Percentiles rank a stretch among this genome's conserved stretches.
phyloP scores from a whole-genome alignment of 495 filamentous ascomycete genomes.

The Hypoxylon fuscum region DNA sequence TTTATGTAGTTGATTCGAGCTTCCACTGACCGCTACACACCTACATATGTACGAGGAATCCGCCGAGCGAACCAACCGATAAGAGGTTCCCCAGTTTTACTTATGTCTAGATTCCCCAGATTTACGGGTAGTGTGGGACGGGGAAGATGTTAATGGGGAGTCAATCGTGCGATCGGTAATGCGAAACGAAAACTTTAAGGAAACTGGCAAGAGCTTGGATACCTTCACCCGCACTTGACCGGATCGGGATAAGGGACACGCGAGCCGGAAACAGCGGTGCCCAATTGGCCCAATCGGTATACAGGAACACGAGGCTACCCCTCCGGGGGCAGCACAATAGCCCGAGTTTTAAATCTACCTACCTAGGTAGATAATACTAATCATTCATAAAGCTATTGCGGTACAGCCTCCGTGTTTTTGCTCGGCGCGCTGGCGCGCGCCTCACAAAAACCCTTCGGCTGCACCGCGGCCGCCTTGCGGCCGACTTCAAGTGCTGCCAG shows the following conservation, averaged over 20 bases:
- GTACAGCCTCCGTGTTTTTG: too few relatives aligned
- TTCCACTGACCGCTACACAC: conserved; percentile 30
- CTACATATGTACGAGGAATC: too few relatives aligned
- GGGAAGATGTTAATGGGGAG: conserved; percentile 35
- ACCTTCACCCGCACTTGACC: conserved; percentile 13
- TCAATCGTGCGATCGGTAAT: conserved; percentile 29
- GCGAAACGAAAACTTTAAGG: conserved; percentile 32
- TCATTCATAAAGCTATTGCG: too few relatives aligned
- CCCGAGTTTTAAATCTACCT: too few relatives aligned
- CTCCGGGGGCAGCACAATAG: too few relatives aligned
- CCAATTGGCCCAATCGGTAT: conserved; percentile 9
- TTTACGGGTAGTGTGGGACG: conserved; percentile 16
- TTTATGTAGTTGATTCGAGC: conserved; percentile 24
- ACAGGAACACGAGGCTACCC: too few relatives aligned
- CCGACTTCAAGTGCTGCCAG: too few relatives aligned
- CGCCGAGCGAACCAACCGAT: conserved; percentile 15
- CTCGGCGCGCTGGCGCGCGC: too few relatives aligned
- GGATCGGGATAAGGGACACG: conserved; percentile 32
- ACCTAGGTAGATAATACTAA: too few relatives aligned
- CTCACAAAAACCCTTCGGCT: too few relatives aligned
- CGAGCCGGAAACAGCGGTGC: conserved; percentile 20
- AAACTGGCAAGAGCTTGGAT: conserved; percentile 1
- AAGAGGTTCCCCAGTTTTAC: conserved; percentile 32
- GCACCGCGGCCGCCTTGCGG: too few relatives aligned
- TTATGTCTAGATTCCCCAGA: conserved; percentile 36